phyloP scores from a whole-genome alignment of 2,329 filamentous ascomycete species.

The Talaromyces piceae region DNA sequence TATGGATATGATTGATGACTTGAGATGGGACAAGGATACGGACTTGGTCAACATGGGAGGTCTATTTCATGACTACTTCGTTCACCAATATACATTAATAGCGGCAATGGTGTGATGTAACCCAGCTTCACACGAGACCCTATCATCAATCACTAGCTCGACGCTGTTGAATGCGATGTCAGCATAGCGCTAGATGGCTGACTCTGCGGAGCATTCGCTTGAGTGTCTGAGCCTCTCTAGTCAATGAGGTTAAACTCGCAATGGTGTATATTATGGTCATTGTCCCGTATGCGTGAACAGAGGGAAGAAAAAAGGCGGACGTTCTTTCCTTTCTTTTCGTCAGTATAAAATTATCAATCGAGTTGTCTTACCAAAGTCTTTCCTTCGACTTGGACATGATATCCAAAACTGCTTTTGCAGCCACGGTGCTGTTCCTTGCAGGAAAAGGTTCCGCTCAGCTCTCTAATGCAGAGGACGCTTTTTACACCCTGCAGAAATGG shows the following conservation, averaged over 20 bases:
- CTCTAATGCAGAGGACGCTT: slow-evolving; percentile 2
- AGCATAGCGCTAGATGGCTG: not conserved
- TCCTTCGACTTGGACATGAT: not conserved
- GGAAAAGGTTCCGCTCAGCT: slow-evolving; percentile 1
- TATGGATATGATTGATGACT: too few relatives aligned
- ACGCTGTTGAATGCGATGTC: not conserved
- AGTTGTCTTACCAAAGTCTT: not conserved
- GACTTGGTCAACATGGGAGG: too few relatives aligned
- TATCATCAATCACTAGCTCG: not conserved
- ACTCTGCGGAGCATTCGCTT: not conserved
- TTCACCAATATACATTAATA: not conserved
- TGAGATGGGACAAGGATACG: too few relatives aligned
- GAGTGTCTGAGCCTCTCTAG: not conserved
- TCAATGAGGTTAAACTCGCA: not conserved
- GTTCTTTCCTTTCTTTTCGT: not conserved
- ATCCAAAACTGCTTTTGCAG: not conserved
- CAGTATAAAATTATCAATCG: not conserved
- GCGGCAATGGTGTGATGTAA: not conserved
- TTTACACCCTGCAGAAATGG: slow-evolving; percentile 7
- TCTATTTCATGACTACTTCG: not conserved
- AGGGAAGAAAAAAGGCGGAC: not conserved
- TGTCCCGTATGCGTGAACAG: not conserved
- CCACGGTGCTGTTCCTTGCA: not conserved
- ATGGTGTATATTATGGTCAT: not conserved
- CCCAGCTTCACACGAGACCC: not conserved